Evolutionary conservation across 169 alveolate species (phyloP).

Genomic region (Eimeria maxima): DNA sequence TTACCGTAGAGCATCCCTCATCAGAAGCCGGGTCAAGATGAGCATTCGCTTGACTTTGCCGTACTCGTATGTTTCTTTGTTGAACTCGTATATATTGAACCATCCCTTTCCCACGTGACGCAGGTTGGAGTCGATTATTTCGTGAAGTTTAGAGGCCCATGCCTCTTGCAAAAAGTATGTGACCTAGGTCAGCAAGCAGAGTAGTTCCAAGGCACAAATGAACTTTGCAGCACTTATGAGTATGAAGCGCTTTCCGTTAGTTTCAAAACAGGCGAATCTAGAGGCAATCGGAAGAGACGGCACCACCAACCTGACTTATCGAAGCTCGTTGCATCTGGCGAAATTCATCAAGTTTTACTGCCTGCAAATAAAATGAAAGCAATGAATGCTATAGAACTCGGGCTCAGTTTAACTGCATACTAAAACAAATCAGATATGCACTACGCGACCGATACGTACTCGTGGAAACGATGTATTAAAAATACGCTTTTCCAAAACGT

Average conservation of each 20-base stretch:
- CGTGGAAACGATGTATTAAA: slow-evolving; percentile 89
- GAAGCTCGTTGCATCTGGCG: slow-evolving; percentile 91
- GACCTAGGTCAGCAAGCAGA: slow-evolving; percentile 81
- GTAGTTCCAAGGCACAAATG: not conserved
- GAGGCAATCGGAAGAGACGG: not conserved
- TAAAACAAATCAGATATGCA: not conserved
- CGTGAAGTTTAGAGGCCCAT: slow-evolving; percentile 88
- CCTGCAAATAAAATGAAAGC: slow-evolving; percentile 46
- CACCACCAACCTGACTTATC: slow-evolving; percentile 83
- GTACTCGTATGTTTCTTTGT: slow-evolving; percentile 95
- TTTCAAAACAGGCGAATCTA: not conserved
- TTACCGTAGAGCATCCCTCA: slow-evolving; percentile 90
- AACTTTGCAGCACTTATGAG: not conserved
- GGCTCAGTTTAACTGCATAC: not conserved
- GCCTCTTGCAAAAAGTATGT: slow-evolving; percentile 92
- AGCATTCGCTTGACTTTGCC: slow-evolving; percentile 94
- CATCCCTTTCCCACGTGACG: slow-evolving; percentile 96
- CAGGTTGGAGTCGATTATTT: slow-evolving; percentile 91
- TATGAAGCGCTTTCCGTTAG: not conserved
- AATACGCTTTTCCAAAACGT: slow-evolving; percentile 88
- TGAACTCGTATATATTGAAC: slow-evolving; percentile 94
- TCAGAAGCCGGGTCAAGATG: slow-evolving; percentile 93
- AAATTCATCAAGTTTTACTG: slow-evolving; percentile 95
- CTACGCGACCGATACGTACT: slow-evolving; percentile 28
- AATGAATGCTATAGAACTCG: not conserved